A percentile compares a stretch with the other conserved stretches of the same genome.
These are phyloP conservation scores for Yamadazyma dendronema DNA, from an alignment of 1,139 yeast genomes.

Conservation along the genomic window DNA sequence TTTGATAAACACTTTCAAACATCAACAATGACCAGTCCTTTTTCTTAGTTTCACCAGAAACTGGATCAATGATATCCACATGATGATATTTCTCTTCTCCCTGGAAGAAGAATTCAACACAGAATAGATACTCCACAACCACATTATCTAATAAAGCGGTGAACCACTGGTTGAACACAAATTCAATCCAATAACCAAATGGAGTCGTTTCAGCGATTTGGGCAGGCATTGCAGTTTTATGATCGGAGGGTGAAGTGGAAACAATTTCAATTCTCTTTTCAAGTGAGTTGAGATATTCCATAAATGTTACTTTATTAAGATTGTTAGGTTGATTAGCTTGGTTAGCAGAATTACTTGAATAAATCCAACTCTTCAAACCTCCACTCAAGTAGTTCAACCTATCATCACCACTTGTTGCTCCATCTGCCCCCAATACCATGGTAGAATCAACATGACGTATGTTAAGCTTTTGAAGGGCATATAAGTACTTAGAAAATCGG, in stretches of 20 bases:
- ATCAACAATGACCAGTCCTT: slow-evolving; percentile 52
- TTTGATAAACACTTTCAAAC: slow-evolving; percentile 49
- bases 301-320: slow-evolving; percentile 19
- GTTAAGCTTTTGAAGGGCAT: slow-evolving; percentile 67
- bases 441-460: slow-evolving; percentile 51
- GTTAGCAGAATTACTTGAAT: slow-evolving; percentile 7
- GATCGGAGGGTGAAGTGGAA: slow-evolving; percentile 23
- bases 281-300: slow-evolving; percentile 55
- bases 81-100: slow-evolving; percentile 39
- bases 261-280: slow-evolving; percentile 56
- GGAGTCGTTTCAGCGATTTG: slow-evolving; percentile 83
- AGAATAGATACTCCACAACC: slow-evolving; percentile 72
- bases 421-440: slow-evolving; percentile 47
- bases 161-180: slow-evolving; percentile 70
- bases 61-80: slow-evolving; percentile 15
- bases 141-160: slow-evolving; percentile 75
- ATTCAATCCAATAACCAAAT: slow-evolving; percentile 66
- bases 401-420: slow-evolving; percentile 21
- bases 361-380: slow-evolving; percentile 30
- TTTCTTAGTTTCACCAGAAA: slow-evolving; percentile 14
- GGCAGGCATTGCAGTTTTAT: slow-evolving; percentile 68
- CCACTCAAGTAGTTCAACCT: slow-evolving; percentile 24
- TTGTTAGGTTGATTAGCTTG: neutral
- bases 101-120: slow-evolving; percentile 66
- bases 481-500: slow-evolving; percentile 74